These are phyloP conservation scores for Penicillium freii DNA, from an alignment of 2,329 filamentous ascomycete genomes.

Conservation along the genomic window DNA sequence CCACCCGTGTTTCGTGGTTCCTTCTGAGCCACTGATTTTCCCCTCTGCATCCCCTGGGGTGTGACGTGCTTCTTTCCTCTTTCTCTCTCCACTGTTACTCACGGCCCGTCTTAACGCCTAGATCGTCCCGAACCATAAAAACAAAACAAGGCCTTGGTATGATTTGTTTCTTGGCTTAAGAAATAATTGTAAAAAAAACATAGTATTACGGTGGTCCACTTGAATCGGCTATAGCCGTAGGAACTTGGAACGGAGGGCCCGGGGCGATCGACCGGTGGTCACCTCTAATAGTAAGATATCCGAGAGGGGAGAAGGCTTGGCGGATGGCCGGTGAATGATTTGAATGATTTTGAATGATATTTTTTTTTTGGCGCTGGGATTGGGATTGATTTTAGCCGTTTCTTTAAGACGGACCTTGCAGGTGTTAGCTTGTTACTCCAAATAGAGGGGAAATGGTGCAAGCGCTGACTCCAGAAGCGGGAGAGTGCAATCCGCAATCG, in stretches of 20 bases:
- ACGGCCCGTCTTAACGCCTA: conserved; percentile 15
- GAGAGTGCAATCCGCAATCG: conserved; percentile 16
- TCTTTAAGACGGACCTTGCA: conserved; percentile 9
- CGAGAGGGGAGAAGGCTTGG: conserved; percentile 1
- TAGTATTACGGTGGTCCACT: neutral
- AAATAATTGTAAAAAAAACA: neutral
- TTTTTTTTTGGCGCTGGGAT: neutral
- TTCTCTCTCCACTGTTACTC: conserved; percentile 19
- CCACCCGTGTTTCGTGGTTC: conserved; percentile 29
- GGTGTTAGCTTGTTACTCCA: neutral
- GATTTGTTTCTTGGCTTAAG: neutral
- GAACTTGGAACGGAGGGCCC: neutral
- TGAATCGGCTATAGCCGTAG: neutral
- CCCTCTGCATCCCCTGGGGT: conserved; percentile 16
- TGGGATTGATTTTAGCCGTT: neutral
- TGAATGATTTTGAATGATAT: neutral
- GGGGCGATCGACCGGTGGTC: conserved; percentile 1
- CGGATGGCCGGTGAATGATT: conserved; percentile 1
- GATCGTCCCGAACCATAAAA: conserved; percentile 14
- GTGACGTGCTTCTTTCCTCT: conserved; percentile 13
- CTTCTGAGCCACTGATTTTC: conserved; percentile 23
- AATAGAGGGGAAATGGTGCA: conserved; percentile 4
- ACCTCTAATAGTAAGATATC: neutral
- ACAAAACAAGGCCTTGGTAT: neutral
- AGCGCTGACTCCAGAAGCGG: conserved; percentile 9